A percentile compares a stretch with the other conserved stretches of the same genome.
Evolutionary conservation across 495 filamentous ascomycete genomes (phyloP).

Genomic region (Hyaloscypha finlandica): DNA sequence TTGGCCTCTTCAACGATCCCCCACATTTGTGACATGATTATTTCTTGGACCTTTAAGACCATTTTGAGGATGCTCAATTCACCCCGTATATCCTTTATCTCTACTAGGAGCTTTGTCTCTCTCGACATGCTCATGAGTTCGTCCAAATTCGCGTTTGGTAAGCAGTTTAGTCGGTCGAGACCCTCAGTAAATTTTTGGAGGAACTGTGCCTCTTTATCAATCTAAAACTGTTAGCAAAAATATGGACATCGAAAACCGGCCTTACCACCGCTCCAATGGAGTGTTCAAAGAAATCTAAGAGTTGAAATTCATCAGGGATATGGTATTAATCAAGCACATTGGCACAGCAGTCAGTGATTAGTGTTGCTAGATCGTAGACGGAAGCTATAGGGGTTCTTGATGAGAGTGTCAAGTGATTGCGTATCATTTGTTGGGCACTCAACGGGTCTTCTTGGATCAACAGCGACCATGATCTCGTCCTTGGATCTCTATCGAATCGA

Average conservation of each 20-base stretch:
- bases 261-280: constrained; percentile 3
- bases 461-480: too few relatives aligned
- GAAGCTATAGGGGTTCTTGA: neutral
- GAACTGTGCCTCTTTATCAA: neutral
- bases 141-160: neutral
- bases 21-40: neutral
- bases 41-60: neutral
- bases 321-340: neutral
- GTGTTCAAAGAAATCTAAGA: constrained; percentile 4
- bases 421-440: neutral
- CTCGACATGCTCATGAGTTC: neutral
- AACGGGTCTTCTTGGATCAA: neutral
- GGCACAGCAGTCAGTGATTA: neutral
- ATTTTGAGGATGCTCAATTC: neutral
- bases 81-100: constrained; percentile 1
- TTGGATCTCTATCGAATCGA: too few relatives aligned
- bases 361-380: neutral
- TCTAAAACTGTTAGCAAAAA: neutral
- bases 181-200: neutral
- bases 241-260: neutral
- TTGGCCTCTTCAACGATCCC: too few relatives aligned
- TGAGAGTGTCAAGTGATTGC: neutral
- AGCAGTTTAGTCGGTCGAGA: neutral
- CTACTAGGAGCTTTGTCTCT: neutral
- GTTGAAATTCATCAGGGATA: neutral